Evolutionary conservation across 208 protist species (phyloP), one percentile per base, ranked within the genome.

Genomic region (Porcisia hertigi): DNA sequence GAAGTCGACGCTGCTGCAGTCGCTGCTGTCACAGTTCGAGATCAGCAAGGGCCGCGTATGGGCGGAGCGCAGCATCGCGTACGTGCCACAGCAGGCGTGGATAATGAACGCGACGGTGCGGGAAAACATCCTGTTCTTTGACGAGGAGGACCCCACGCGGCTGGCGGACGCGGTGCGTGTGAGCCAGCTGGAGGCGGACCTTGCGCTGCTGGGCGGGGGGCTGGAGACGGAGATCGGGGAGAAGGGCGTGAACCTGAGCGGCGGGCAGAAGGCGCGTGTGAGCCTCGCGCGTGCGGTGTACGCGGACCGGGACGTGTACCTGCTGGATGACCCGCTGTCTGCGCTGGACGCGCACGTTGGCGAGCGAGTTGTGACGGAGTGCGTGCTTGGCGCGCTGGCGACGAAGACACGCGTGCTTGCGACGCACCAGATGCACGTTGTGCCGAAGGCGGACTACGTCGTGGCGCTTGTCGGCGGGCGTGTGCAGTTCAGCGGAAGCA

Each of bases 41-140:
- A 69, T 95, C 5, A 60, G 64, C 58, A 69, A 60, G n/a, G 90
- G 90, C 25, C 45, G 69, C 30, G 76, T 91, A 36, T 79, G 73
- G 59, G 60, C 72, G 9, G 20, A 75, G n/a, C 53, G 73, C 16
- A 82, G 54, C 67, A 86, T 99, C 41, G 94, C 94, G 9, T 99
- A 98, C 75, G 89, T 89, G 39, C 83, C 96, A 25, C 98, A 99
- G 80, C 85, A 96, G 81, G 52, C 97, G 75, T 98, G 92, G 90
- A 97, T 98, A 52, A 90, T 96, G 82, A 98, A 98, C 80, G 87
- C 87, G 25, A 97, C 95, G 39, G 20, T 99, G 23, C 79, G 85
- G 3, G 87, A 97, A 16, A 99, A 99, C 77, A 96, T 99, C 53
- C 69, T 96, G 12, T 98, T 99, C 79, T 97, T 97, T 52, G 57